A percentile compares a stretch with the other conserved stretches of the same genome.
Evolutionary conservation across 768 basidiomycete species (phyloP).

Genomic region (Lactarius sp.): DNA sequence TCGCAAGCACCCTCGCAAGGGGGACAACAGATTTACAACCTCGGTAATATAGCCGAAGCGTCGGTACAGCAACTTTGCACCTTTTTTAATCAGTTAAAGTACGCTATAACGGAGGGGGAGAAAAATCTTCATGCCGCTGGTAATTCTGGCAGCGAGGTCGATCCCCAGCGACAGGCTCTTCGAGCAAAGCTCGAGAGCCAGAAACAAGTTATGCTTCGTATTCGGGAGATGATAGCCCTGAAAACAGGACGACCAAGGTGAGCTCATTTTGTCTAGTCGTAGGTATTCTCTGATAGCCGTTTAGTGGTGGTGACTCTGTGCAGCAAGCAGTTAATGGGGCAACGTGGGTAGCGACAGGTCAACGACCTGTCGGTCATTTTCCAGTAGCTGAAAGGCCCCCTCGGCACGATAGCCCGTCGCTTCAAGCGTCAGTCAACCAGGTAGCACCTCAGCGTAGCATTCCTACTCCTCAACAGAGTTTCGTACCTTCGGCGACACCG

Average conservation of each 20-base stretch:
- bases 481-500: background rate
- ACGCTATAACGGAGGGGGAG: constrained; percentile 3
- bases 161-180: constrained; percentile 5
- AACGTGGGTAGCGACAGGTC: background rate
- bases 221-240: background rate
- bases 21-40: background rate
- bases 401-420: constrained; percentile 15
- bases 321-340: constrained; percentile 10
- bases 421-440: constrained; percentile 11
- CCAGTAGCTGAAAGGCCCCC: constrained; percentile 9
- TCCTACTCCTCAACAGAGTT: constrained; percentile 17
- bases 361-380: constrained; percentile 9
- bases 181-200: background rate
- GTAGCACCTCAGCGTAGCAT: constrained; percentile 8
- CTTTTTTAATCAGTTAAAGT: background rate
- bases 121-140: background rate
- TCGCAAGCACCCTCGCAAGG: constrained; percentile 4
- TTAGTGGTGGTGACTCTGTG: constrained; percentile 13
- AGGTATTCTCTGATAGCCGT: background rate
- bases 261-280: background rate
- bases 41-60: background rate
- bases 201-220: background rate
- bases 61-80: background rate
- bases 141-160: background rate
- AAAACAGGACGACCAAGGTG: constrained; percentile 10